These are phyloP conservation scores for Pseudopyrenochaeta lycopersici DNA, from an alignment of 2,329 filamentous ascomycete genomes.

Conservation along the genomic window DNA sequence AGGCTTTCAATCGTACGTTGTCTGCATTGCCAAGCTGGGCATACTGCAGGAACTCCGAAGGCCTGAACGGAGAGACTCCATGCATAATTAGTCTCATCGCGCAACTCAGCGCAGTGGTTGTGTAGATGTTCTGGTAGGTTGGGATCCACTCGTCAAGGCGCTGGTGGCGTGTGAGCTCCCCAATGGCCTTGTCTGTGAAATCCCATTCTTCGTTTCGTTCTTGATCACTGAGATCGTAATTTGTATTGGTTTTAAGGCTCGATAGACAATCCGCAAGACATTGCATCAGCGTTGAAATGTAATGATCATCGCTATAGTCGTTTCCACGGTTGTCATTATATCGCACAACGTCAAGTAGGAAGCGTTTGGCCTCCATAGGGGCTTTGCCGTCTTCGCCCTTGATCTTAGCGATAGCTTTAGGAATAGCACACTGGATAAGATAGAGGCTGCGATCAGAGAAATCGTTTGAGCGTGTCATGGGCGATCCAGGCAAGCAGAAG, in stretches of 20 bases:
- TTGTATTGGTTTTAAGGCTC: constrained; percentile 35
- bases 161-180: constrained; percentile 69
- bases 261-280: constrained; percentile 66
- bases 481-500: constrained; percentile 81
- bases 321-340: constrained; percentile 97
- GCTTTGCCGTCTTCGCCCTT: constrained; percentile 79
- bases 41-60: constrained; percentile 69
- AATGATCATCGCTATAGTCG: constrained; percentile 86
- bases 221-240: constrained; percentile 52
- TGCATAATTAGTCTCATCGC: constrained; percentile 64
- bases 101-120: constrained; percentile 68
- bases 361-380: constrained; percentile 79
- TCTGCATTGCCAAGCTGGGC: constrained; percentile 68
- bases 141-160: constrained; percentile 73
- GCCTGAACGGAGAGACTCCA: constrained; percentile 61
- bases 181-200: constrained; percentile 65
- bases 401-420: constrained; percentile 80
- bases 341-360: constrained; percentile 86
- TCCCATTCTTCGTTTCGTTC: constrained; percentile 61
- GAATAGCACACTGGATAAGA: constrained; percentile 83
- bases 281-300: constrained; percentile 81
- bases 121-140: constrained; percentile 71
- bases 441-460: constrained; percentile 89
- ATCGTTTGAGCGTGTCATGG: constrained; percentile 87
- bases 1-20: constrained; percentile 67